These are phyloP conservation scores for Colletotrichum musicola DNA, from an alignment of 2,329 filamentous ascomycete genomes.

Conservation along the genomic window DNA sequence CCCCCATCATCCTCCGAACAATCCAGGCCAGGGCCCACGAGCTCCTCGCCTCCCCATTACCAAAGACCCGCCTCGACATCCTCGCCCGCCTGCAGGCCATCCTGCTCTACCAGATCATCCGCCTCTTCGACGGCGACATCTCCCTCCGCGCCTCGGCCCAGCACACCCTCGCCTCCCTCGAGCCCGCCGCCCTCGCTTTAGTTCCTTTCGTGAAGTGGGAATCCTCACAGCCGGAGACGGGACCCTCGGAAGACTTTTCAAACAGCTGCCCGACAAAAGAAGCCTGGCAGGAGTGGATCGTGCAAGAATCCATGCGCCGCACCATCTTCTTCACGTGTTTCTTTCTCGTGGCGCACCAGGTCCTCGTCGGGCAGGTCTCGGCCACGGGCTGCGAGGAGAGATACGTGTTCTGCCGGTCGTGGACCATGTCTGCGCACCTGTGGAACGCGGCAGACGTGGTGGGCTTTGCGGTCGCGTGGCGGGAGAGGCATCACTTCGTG, in stretches of 20 bases:
- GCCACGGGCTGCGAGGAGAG: slow-evolving; percentile 45
- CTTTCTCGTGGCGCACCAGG: slow-evolving; percentile 54
- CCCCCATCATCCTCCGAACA: slow-evolving; percentile 60
- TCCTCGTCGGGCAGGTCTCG: slow-evolving; percentile 46
- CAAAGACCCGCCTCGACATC: slow-evolving; percentile 46
- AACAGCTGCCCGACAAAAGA: slow-evolving; percentile 51
- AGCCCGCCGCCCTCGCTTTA: slow-evolving; percentile 49
- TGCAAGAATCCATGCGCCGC: slow-evolving; percentile 66
- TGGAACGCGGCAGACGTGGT: slow-evolving; percentile 52
- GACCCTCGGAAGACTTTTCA: slow-evolving; percentile 43
- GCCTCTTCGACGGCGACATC: slow-evolving; percentile 59
- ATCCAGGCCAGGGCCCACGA: slow-evolving; percentile 60
- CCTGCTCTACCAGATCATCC: slow-evolving; percentile 60
- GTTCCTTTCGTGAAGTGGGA: slow-evolving; percentile 50
- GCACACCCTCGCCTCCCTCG: slow-evolving; percentile 47
- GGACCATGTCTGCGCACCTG: slow-evolving; percentile 54
- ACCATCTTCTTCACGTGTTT: slow-evolving; percentile 64
- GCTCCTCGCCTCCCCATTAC: slow-evolving; percentile 52
- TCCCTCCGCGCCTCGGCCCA: slow-evolving; percentile 48
- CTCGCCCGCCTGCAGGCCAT: slow-evolving; percentile 57
- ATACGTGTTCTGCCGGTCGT: slow-evolving; percentile 50
- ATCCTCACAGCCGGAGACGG: slow-evolving; percentile 28
- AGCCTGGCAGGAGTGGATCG: slow-evolving; percentile 65
- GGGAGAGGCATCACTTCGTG: slow-evolving; percentile 50
- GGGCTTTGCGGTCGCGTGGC: slow-evolving; percentile 55